phyloP scores from a whole-genome alignment of 2,329 filamentous ascomycete genomes.

The Colletotrichum melonis region DNA sequence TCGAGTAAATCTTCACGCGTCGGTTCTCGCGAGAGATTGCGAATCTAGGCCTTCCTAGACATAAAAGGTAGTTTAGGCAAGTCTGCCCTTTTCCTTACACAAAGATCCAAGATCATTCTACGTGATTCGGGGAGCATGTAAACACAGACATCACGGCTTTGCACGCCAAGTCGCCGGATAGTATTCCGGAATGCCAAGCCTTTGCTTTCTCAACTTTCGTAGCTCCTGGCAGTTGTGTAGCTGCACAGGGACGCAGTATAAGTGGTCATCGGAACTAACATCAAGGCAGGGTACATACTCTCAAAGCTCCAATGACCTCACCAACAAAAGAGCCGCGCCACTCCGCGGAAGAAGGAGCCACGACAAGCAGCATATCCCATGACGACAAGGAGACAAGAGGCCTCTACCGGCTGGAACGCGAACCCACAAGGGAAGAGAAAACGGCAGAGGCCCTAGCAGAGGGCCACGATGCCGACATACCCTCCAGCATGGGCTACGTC shows the following conservation, averaged over 20 bases:
- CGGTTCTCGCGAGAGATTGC: background rate
- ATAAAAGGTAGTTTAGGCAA: background rate
- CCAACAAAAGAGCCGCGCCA: background rate
- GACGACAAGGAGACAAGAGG: background rate
- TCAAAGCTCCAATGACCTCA: background rate
- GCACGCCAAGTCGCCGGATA: background rate
- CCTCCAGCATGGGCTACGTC: slow-evolving; percentile 58
- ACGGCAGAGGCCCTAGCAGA: slow-evolving; percentile 55
- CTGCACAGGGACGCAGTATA: background rate
- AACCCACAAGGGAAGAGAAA: slow-evolving; percentile 40
- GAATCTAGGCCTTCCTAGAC: background rate
- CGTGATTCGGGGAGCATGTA: background rate
- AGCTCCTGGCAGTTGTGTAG: background rate
- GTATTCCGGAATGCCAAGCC: background rate
- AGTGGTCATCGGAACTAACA: background rate
- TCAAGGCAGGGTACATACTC: background rate
- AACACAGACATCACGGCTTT: background rate
- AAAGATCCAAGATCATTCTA: background rate
- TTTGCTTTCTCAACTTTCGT: background rate
- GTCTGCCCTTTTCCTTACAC: background rate
- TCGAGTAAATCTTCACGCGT: background rate
- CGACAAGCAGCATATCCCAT: background rate
- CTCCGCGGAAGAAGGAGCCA: background rate
- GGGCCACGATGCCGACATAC: slow-evolving; percentile 62
- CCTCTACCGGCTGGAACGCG: background rate